phyloP scores from a whole-genome alignment of 2,329 filamentous ascomycete genomes.

The Diaporthe nobilis region DNA sequence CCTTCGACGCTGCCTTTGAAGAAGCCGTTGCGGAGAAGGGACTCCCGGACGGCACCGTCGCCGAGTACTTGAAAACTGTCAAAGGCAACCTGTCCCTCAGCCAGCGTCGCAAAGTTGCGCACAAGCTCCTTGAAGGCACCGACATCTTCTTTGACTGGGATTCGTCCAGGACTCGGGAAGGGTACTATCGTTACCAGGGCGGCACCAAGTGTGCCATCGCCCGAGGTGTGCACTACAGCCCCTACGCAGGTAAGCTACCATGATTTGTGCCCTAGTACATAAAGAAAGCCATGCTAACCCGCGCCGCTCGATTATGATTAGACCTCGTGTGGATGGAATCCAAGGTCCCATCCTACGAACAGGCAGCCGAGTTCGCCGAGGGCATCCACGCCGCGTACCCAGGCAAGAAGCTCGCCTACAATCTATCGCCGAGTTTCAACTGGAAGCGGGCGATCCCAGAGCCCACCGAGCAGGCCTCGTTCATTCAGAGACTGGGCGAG shows the following conservation, averaged over 20 bases:
- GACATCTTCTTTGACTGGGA: constrained; percentile 98
- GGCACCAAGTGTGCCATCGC: constrained; percentile 93
- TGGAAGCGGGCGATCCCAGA: constrained; percentile 95
- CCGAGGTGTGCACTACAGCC: constrained; percentile 90
- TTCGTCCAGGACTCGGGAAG: constrained; percentile 88
- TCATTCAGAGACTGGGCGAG: constrained; percentile 87
- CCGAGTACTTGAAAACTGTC: constrained; percentile 75
- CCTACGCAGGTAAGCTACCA: constrained; percentile 65
- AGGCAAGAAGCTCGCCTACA: constrained; percentile 98
- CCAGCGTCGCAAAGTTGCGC: constrained; percentile 86
- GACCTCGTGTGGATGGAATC: constrained; percentile 99
- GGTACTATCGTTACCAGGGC: constrained; percentile 92
- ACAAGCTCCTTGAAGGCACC: constrained; percentile 76
- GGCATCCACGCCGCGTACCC: constrained; percentile 96
- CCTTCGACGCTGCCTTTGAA: constrained; percentile 90
- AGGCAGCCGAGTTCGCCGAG: constrained; percentile 92
- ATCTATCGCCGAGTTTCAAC: constrained; percentile 99
- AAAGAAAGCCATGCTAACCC: background rate
- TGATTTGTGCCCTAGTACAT: too few species aligned
- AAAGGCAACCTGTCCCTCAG: constrained; percentile 85
- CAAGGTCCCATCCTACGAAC: constrained; percentile 91
- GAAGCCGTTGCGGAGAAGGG: constrained; percentile 77
- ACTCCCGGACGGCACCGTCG: constrained; percentile 65
- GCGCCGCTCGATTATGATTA: constrained; percentile 54
- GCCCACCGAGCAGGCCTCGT: constrained; percentile 92